Conservation (phyloP, 169 alveolate species). For the Plasmodium chabaudi region DNA sequence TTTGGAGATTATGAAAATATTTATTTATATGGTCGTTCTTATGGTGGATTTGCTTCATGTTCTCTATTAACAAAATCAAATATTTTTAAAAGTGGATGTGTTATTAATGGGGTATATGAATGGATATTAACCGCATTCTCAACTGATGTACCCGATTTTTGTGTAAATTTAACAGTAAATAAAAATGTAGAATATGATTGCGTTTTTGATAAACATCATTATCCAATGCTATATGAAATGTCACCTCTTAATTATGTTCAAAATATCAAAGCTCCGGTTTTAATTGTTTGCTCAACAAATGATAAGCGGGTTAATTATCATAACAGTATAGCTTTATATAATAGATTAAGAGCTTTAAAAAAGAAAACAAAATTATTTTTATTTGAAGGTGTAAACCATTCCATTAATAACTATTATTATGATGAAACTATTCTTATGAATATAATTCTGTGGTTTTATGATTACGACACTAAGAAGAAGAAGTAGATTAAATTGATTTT, state of each 20-base stretch:
- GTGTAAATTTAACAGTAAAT: conserved; percentile 22
- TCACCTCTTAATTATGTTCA: conserved; percentile 46
- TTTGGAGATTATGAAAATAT: conserved; percentile 62
- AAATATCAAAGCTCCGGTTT: conserved; percentile 38
- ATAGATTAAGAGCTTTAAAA: conserved; percentile 25
- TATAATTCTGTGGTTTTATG: conserved; percentile 71
- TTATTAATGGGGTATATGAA: conserved; percentile 62
- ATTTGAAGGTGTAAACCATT: conserved; percentile 43
- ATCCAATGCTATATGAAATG: conserved; percentile 7
- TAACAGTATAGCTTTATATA: conserved; percentile 64
- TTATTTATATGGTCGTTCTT: conserved; percentile 65
- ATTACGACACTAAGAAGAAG: conserved; percentile 36
- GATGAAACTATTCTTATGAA: conserved; percentile 69
- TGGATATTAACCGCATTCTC: conserved; percentile 52
- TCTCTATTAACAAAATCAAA: conserved; percentile 59
- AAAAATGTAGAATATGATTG: conserved; percentile 29
- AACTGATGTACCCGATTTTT: conserved; percentile 58
- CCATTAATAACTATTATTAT: conserved; percentile 10
- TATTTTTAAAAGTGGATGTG: conserved; percentile 62
- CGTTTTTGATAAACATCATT: conserved; percentile 18
- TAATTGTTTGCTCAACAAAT: conserved; percentile 57
- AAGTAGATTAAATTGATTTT: neutral
- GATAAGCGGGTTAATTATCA: conserved; percentile 64
- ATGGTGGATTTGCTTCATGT: conserved; percentile 58
- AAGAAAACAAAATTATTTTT: conserved; percentile 53